Evolutionary conservation across 768 basidiomycete genomes (phyloP), one percentile per base, ranked within the genome.

Genomic region (Naganishia randhawae): DNA sequence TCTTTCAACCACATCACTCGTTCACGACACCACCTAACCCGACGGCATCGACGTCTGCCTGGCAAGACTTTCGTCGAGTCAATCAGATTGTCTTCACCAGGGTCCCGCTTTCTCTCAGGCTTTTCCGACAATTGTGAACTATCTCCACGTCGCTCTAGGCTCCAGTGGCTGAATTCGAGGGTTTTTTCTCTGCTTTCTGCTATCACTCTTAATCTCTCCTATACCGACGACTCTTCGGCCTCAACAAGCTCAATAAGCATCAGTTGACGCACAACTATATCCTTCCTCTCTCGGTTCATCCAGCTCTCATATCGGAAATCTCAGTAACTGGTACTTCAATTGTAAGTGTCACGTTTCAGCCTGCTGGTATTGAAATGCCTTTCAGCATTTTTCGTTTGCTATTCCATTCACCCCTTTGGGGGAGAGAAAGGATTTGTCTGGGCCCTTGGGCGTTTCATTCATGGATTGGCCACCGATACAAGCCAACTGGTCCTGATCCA

Each of bases 21-120:
- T n/a, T 55, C 3, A 22, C 54, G 17, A 35, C 32, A 55, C 31
- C n/a, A 35, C 3, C n/a, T 22, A 22, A n/a, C 25, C 54, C 6
- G 54, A 35, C 33, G 54, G 19, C 54, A 35, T 22, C 33, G 35
- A 33, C n/a, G 54, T 32, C 33, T 55, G 33, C 54, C n/a, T 55
- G 33, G 17, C 54, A 55, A 32, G 33, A 55, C 11, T 6, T 35
- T 19, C 14, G 29, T 55, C 54, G 33, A 55, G 54, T 55, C 33
- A 35, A 55, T 55, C n/a, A 32, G 33, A 22, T n/a, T 17, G 33
- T 35, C n/a, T n/a, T 35, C 54, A 10, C 10, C 35, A 11, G 16
- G 31, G 29, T 33, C 17, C 19, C 33, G 31, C 33, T 3, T 33
- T 37, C 54, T 42, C 42, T 16, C 3, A 48, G n/a, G 45, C 45